phyloP scores from a whole-genome alignment of 768 basidiomycete species.

The Leccinum olivaceopallidum region DNA sequence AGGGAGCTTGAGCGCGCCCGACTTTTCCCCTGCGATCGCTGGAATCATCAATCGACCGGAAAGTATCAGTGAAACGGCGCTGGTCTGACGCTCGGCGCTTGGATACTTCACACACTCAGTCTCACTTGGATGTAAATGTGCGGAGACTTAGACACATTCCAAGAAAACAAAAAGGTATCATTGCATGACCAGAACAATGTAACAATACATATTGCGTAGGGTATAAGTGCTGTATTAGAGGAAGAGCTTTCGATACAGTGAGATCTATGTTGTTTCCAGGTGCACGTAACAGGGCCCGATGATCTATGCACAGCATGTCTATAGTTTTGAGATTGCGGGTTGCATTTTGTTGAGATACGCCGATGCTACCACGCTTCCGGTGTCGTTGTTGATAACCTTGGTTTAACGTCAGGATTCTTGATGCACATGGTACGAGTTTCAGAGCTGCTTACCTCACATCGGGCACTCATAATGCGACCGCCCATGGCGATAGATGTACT shows the following conservation, averaged over 20 bases:
- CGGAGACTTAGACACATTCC: not conserved
- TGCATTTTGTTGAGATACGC: constrained; percentile 77
- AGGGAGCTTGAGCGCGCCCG: not conserved
- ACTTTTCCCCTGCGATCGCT: not conserved
- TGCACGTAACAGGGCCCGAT: constrained; percentile 4
- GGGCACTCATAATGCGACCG: constrained; percentile 66
- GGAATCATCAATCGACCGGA: not conserved
- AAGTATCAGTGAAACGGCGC: not conserved
- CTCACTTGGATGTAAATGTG: not conserved
- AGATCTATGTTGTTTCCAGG: constrained; percentile 20
- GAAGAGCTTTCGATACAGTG: constrained; percentile 23
- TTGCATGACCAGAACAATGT: constrained; percentile 2
- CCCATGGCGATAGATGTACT: constrained; percentile 69
- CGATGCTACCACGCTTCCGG: constrained; percentile 61
- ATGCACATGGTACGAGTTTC: not conserved
- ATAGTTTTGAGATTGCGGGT: constrained; percentile 52
- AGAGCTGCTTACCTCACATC: constrained; percentile 58
- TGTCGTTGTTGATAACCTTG: constrained; percentile 60
- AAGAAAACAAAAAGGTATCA: constrained; percentile 13
- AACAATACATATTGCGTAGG: constrained; percentile 25
- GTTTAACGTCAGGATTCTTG: constrained; percentile 2
- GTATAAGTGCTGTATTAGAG: constrained; percentile 22
- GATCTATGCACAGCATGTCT: constrained; percentile 14
- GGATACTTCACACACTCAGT: constrained; percentile 1
- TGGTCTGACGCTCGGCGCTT: not conserved